Percentiles rank a stretch among this genome's conserved stretches.
phyloP scores from a whole-genome alignment of 2,329 filamentous ascomycete genomes.

The Raffaelea deltoideospora region DNA sequence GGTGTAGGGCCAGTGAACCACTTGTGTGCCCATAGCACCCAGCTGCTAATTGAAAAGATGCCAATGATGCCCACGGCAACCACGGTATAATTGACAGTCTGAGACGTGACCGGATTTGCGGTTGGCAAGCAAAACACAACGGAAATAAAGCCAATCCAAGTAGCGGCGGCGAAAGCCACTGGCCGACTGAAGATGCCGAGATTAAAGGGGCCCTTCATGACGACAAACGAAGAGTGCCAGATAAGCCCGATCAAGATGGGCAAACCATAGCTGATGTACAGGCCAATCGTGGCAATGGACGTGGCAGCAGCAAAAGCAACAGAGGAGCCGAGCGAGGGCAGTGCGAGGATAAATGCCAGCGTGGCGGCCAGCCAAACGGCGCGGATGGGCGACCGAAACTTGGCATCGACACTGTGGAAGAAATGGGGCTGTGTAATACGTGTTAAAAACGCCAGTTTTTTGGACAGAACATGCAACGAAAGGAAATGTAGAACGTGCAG shows the following conservation, averaged over 20 bases:
- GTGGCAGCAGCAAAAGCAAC: conserved; percentile 44
- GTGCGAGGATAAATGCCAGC: conserved; percentile 37
- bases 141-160: conserved; percentile 39
- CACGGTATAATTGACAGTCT: conserved; percentile 44
- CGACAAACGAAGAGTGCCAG: conserved; percentile 30
- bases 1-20: conserved; percentile 43
- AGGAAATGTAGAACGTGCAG: background rate
- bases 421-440: conserved; percentile 17
- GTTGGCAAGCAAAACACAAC: conserved; percentile 43
- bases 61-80: conserved; percentile 43
- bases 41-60: conserved; percentile 28
- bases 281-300: conserved; percentile 41
- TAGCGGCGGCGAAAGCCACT: conserved; percentile 28
- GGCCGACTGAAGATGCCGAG: conserved; percentile 28
- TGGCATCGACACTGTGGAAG: conserved; percentile 36
- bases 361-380: conserved; percentile 39
- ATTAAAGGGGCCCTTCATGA: conserved; percentile 40
- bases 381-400: conserved; percentile 33
- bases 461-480: background rate
- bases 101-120: conserved; percentile 35
- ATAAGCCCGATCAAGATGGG: conserved; percentile 39
- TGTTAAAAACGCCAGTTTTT: background rate
- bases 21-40: conserved; percentile 34
- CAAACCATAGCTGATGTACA: conserved; percentile 43
- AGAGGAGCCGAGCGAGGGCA: conserved; percentile 36